Conservation (phyloP, 352 stramenopile genomes). For the Saprolegnia diclina region DNA sequence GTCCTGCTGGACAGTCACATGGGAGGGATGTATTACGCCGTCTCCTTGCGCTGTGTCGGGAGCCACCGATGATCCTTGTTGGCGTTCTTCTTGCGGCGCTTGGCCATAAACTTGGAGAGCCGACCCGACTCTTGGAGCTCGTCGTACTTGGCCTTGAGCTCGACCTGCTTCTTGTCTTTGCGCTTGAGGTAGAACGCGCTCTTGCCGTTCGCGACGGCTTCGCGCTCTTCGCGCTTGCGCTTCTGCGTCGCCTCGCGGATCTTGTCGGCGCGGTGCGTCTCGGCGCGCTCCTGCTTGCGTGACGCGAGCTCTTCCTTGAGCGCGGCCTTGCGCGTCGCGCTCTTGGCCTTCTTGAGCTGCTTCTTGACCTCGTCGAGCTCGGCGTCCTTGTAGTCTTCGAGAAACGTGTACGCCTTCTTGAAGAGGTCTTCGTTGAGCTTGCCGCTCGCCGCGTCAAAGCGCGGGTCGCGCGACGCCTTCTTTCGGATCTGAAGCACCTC, state of each 20-base stretch:
- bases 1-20: too few relatives aligned
- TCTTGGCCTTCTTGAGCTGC: conserved; percentile 66
- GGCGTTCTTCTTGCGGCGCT: conserved; percentile 91
- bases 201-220: conserved; percentile 86
- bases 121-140: conserved; percentile 82
- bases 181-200: conserved; percentile 89
- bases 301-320: conserved; percentile 73
- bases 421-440: conserved; percentile 88
- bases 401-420: conserved; percentile 82
- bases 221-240: conserved; percentile 79
- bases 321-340: conserved; percentile 58
- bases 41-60: conserved; percentile 69
- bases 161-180: conserved; percentile 89
- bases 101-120: conserved; percentile 90
- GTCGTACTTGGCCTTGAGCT: conserved; percentile 88
- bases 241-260: conserved; percentile 41
- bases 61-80: conserved; percentile 90
- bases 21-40: not conserved
- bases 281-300: conserved; percentile 68
- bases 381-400: conserved; percentile 83
- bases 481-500: conserved; percentile 82
- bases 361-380: conserved; percentile 85
- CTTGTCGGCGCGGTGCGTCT: conserved; percentile 51
- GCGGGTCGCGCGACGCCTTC: conserved; percentile 64
- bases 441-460: conserved; percentile 78